A percentile compares a stretch with the other conserved stretches of the same genome.
Conservation (phyloP, 1,139 yeast species). For the Hemisphaericaspora xylofermentans region DNA sequence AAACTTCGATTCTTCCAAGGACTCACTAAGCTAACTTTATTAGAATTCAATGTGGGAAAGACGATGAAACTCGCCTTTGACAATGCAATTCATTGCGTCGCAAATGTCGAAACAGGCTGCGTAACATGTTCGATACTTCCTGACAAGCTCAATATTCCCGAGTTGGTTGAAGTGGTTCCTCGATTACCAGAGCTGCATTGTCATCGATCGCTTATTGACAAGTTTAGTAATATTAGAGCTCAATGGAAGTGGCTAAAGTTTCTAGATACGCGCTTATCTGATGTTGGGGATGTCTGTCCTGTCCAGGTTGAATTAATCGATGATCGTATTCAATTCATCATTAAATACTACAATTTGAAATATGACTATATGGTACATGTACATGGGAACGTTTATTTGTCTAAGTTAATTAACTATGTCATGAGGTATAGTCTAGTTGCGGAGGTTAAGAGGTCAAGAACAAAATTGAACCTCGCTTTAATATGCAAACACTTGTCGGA, state of each 20-base stretch:
- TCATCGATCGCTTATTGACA: slow-evolving; percentile 9
- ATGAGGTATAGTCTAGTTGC: background rate
- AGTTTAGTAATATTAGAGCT: slow-evolving; percentile 17
- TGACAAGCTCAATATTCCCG: background rate
- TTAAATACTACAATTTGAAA: slow-evolving; percentile 14
- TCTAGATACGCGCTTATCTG: slow-evolving; percentile 30
- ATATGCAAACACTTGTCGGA: background rate
- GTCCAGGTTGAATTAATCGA: slow-evolving; percentile 13
- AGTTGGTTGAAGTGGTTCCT: background rate
- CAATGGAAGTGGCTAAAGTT: slow-evolving; percentile 22
- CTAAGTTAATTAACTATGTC: slow-evolving; percentile 4
- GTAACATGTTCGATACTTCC: slow-evolving; percentile 3
- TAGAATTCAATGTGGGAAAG: slow-evolving; percentile 13
- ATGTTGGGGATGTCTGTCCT: slow-evolving; percentile 23
- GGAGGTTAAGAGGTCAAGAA: background rate
- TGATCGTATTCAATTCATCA: slow-evolving; percentile 10
- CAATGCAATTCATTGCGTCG: slow-evolving; percentile 13
- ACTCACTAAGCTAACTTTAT: background rate
- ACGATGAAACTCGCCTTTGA: slow-evolving; percentile 19
- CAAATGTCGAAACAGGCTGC: slow-evolving; percentile 15
- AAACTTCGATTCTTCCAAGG: background rate
- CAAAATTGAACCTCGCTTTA: background rate
- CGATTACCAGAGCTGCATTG: background rate
- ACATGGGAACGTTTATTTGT: slow-evolving; percentile 1
- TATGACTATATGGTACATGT: slow-evolving; percentile 13